Evolutionary conservation across 2,329 filamentous ascomycete genomes (phyloP), one percentile per base, ranked within the genome.

Genomic region (Rhinocladiella mackenziei): DNA sequence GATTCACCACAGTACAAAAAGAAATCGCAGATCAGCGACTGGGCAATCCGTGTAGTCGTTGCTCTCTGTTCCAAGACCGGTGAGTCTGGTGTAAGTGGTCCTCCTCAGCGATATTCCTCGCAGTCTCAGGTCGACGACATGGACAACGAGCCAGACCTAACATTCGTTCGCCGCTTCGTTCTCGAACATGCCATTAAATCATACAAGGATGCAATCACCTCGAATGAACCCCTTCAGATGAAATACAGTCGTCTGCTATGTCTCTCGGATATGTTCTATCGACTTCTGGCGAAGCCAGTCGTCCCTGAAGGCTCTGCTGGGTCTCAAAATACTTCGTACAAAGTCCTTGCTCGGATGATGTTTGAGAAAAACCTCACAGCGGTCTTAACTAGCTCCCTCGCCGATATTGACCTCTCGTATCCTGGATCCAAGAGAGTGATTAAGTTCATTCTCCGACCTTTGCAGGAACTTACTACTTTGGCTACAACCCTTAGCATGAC

Each of bases 301-400:
- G 84, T 78, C 57, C 75, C 78, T 11, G 72, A 73, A 33, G 67
- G 67, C 53, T 68, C 67, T 48, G 61, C 50, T 18, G 53, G 52
- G 15, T 47, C 61, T 5, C 58, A 62, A 22, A 57, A 57, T 32
- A 66, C 65, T 50, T 89, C 89, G 5, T 84, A 89, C 52, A 82
- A 84, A 57, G 89, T 95, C 60, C 77, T 98, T 56, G 84, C 87
- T 23, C 87, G 89, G 55, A 81, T 96, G 48, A 98, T 98, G 92
- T 97, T 94, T 58, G 92, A 98, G 68, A 98, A 97, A 70, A 89
- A 94, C 43, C 95, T 92, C 62, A 83, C 97, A 50, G 79, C 86
- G 17, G 85, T 91, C 35, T 70, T 98, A 47, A 97, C 92, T 2
- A 80, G 83, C 9, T 94, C 94, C 1, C 89, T 98, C 57, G 88